These are phyloP conservation scores for Picea abies DNA, from an alignment of 83 land plant genomes.

Conservation along the genomic window DNA sequence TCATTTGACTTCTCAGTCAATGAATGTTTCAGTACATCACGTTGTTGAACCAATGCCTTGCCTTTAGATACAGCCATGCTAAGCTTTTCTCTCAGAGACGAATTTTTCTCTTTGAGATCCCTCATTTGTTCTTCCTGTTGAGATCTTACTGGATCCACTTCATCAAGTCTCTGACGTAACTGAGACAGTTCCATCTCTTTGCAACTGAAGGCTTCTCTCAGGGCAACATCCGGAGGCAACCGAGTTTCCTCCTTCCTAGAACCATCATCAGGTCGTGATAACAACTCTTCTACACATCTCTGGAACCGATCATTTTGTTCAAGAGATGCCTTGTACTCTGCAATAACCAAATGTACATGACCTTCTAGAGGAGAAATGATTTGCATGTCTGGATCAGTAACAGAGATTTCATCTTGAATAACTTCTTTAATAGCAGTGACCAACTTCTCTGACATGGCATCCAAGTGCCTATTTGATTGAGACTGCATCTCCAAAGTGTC, in stretches of 20 bases:
- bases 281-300: constrained; percentile 5
- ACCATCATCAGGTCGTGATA: constrained; percentile 1
- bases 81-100: constrained; percentile 81
- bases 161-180: constrained; percentile 24
- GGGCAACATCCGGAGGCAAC: constrained; percentile 13
- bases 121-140: constrained; percentile 47
- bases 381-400: no score
- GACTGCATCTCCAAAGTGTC: no score
- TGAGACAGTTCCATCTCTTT: constrained; percentile 26
- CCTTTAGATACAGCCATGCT: constrained; percentile 93
- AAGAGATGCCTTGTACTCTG: no score
- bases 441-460: no score
- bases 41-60: constrained; percentile 81
- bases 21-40: constrained; percentile 80
- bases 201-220: constrained; percentile 28
- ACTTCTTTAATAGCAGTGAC: no score
- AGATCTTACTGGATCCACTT: constrained; percentile 20
- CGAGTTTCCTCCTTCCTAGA: not conserved
- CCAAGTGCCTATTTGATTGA: no score
- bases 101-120: constrained; percentile 45
- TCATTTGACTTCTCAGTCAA: constrained; percentile 74
- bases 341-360: no score
- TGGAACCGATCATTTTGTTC: no score
- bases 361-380: no score
- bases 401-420: no score